A percentile compares a stretch with the other conserved stretches of the same genome.
phyloP scores from a whole-genome alignment of 2,329 filamentous ascomycete species.

The Aspergillus tamarii region DNA sequence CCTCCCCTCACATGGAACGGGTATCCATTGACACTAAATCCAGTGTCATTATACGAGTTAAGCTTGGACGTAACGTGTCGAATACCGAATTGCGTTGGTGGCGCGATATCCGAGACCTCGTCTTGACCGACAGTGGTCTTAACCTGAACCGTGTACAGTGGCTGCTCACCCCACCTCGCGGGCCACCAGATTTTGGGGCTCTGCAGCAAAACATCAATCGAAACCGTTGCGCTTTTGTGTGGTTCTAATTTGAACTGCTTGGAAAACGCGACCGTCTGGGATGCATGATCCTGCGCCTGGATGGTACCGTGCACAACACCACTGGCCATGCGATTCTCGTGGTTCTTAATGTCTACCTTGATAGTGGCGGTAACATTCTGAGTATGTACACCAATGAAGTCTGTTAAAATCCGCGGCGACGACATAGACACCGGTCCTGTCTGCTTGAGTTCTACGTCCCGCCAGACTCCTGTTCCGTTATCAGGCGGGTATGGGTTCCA shows the following conservation, averaged over 20 bases:
- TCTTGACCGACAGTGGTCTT: conserved; percentile 27
- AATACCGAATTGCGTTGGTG: conserved; percentile 53
- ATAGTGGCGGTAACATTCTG: conserved; percentile 44
- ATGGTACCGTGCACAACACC: conserved; percentile 30
- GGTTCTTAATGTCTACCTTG: conserved; percentile 36
- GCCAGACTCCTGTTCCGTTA: conserved; percentile 67
- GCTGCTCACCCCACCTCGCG: conserved; percentile 60
- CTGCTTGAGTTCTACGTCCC: conserved; percentile 59
- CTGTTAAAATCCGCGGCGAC: conserved; percentile 50
- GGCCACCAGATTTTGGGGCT: conserved; percentile 65
- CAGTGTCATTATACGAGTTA: conserved; percentile 57
- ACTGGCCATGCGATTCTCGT: conserved; percentile 24
- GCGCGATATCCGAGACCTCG: conserved; percentile 38
- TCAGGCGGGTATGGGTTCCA: conserved; percentile 66
- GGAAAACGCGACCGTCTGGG: conserved; percentile 28
- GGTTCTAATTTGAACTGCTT: conserved; percentile 44
- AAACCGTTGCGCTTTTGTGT: conserved; percentile 43
- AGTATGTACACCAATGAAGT: conserved; percentile 42
- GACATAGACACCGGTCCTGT: conserved; percentile 55
- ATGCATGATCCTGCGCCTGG: conserved; percentile 16
- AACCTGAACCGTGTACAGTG: conserved; percentile 50
- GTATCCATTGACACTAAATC: conserved; percentile 59
- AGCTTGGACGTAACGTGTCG: conserved; percentile 57
- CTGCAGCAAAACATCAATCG: conserved; percentile 42
- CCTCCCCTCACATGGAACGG: conserved; percentile 64